Base-by-base conservation (phyloP, 345 rosid genomes). In the Ricinus communis region DNA sequence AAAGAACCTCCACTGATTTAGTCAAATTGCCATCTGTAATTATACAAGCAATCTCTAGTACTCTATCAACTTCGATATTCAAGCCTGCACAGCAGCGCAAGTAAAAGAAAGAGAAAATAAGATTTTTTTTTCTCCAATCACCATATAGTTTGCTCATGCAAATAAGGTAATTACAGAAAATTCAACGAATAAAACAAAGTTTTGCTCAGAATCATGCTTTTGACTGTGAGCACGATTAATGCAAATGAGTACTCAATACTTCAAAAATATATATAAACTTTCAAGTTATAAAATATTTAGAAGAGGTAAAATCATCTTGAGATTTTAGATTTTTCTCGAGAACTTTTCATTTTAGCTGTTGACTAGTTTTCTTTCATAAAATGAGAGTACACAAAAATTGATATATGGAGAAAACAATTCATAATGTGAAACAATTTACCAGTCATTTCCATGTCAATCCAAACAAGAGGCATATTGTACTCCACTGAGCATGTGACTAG, bases 381-480 rank as follows among this genome's bases (percentile, higher is more conserved):
- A n/a, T n/a, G n/a, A n/a, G n/a, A n/a, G n/a, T n/a, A n/a, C n/a
- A n/a, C n/a, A n/a, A n/a, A n/a, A n/a, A n/a, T n/a, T n/a, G n/a
- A n/a, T n/a, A n/a, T n/a, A n/a, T n/a, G n/a, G n/a, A n/a, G n/a
- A n/a, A n/a, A n/a, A n/a, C n/a, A n/a, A n/a, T n/a, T n/a, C n/a
- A 25, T 18, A 64, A 2, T 0, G 9, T 59, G 25, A 22, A 50
- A 38, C 25, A 66, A 54, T 56, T 69, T 73, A 94, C 98, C 98
- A 73, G 98, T 90, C 97, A 90, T 94, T 76, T 91, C 98, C 82
- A 91, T 68, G 86, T 91, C 98, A 74, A 91, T 88, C 96, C 98
- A 91, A 56, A 91, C 97, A 72, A 91, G 97, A 49, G 98, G 97
- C 79, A 87, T 81, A 74, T 50, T 88, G 82, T 67, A 90, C 54